phyloP scores from a whole-genome alignment of 2,329 filamentous ascomycete genomes.

The Leptographium flavum region DNA sequence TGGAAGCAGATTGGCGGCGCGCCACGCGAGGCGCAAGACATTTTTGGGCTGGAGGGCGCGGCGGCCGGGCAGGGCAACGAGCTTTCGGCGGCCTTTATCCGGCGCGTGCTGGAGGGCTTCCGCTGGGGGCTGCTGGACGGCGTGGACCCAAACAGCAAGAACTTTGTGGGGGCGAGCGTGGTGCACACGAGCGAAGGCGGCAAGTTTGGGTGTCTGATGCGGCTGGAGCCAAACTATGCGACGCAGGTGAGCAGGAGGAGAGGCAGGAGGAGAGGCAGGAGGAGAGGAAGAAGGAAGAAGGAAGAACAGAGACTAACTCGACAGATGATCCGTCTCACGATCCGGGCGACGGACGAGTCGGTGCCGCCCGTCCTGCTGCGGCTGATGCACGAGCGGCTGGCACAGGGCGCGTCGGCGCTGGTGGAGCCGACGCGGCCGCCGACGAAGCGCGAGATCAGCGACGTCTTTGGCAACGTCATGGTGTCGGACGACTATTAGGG shows the following conservation, averaged over 20 bases:
- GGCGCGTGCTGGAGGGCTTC: slow-evolving; percentile 66
- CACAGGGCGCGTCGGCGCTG: slow-evolving; percentile 32
- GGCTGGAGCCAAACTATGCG: slow-evolving; percentile 85
- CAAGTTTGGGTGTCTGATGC: slow-evolving; percentile 86
- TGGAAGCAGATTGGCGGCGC: slow-evolving; percentile 96
- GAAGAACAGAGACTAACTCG: background rate
- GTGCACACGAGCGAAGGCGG: slow-evolving; percentile 68
- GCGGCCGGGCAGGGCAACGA: slow-evolving; percentile 29
- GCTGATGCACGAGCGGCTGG: slow-evolving; percentile 73
- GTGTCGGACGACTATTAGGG: slow-evolving; percentile 19
- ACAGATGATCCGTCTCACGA: slow-evolving; percentile 89
- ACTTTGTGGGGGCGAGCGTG: slow-evolving; percentile 84
- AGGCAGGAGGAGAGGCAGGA: too few species aligned
- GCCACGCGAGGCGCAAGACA: slow-evolving; percentile 73
- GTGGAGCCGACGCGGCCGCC: slow-evolving; percentile 26
- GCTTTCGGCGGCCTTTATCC: slow-evolving; percentile 57
- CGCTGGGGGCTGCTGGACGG: slow-evolving; percentile 74
- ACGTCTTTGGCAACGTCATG: slow-evolving; percentile 42
- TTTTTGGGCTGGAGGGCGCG: slow-evolving; percentile 52
- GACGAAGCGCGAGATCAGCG: slow-evolving; percentile 35
- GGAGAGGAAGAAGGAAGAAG: too few species aligned
- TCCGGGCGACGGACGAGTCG: slow-evolving; percentile 82
- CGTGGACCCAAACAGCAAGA: slow-evolving; percentile 86
- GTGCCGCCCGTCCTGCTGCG: slow-evolving; percentile 71
- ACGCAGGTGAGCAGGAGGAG: slow-evolving; percentile 79